Base-by-base conservation (phyloP, 768 basidiomycete species). In the Lentinus tigrinus region DNA sequence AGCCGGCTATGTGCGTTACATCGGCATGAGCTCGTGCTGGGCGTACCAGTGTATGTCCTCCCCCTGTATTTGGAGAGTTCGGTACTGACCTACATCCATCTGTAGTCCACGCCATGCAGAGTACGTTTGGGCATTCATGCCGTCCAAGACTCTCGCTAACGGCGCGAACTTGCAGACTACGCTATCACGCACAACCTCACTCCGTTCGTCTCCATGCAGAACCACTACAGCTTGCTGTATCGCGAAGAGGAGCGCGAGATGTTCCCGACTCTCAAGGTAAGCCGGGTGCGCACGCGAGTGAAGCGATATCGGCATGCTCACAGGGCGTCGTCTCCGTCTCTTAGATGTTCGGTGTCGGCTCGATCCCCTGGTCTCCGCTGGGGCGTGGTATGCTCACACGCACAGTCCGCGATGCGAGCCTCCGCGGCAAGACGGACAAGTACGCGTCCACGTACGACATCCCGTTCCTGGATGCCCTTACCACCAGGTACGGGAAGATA, bases 161-260 rank as follows among this genome's bases (percentile, higher is more conserved):
- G 5, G 28, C 28, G 28, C 5, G 28, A 31, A 31, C 28, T 31
- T 1, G 31, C 31, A 31, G 31, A 31, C 3, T 79, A 78, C 58
- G 78, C 77, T 3, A 67, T 69, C 61, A 61, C 43, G 10, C 57
- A 78, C 64, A 69, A 71, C 46, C 65, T 73, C 34, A 81, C 79
- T 7, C 80, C 78, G 5, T 85, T 86, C 71, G 80, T 85, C 69
- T 80, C 81, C 10, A 85, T 86, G 85, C 85, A 86, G 68, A 84
- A 86, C 69, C 78, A 82, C 59, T 79, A 85, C 65, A 78, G 67
- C 56, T 73, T 83, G 5, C 44, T 82, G 37, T 85, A 85, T 64
- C 78, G 84, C 42, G 85, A 86, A 66, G 85, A 87, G 66, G 85
- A 83, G 64, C 75, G 77, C 17, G 81, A 82, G 64, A 81, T 82